Conservation (phyloP, 345 rosid genomes). For the Clausena lansium region DNA sequence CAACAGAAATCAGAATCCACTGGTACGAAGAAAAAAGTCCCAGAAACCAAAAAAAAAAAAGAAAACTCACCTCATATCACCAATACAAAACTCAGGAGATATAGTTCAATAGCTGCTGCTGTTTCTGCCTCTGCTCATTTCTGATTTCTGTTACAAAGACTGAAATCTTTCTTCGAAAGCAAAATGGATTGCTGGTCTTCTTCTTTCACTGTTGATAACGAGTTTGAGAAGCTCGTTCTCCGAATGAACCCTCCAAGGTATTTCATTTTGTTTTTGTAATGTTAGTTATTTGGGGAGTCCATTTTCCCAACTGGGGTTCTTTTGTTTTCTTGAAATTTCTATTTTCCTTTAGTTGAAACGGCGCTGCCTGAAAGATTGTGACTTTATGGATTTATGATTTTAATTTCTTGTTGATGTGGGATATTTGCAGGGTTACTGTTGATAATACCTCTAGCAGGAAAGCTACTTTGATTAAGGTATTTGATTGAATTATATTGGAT, state of each 20-base stretch:
- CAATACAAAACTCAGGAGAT: too few relatives aligned
- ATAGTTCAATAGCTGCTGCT: not conserved
- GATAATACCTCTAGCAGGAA: constrained; percentile 61
- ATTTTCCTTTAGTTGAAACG: constrained; percentile 13
- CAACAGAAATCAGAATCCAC: constrained; percentile 19
- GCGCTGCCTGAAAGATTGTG: constrained; percentile 17
- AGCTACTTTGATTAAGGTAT: constrained; percentile 67
- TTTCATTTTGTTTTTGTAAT: not conserved
- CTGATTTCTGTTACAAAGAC: not conserved
- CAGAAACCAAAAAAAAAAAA: not conserved
- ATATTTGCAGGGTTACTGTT: constrained; percentile 59
- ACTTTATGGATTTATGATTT: constrained; percentile 9
- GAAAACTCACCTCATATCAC: not conserved
- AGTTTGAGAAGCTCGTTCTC: constrained; percentile 69
- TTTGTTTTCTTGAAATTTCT: constrained; percentile 1
- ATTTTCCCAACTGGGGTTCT: constrained; percentile 16
- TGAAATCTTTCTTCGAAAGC: not conserved
- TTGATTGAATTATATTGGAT: constrained; percentile 15
- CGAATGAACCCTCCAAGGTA: constrained; percentile 88
- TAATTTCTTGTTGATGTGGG: constrained; percentile 16
- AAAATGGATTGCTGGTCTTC: constrained; percentile 67
- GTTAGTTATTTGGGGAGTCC: not conserved
- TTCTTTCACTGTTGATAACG: constrained; percentile 51
- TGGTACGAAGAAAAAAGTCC: constrained; percentile 3
- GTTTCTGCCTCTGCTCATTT: not conserved